These are phyloP conservation scores for Zizania latifolia DNA, from an alignment of 176 grass and related monocot genomes.

Conservation along the genomic window DNA sequence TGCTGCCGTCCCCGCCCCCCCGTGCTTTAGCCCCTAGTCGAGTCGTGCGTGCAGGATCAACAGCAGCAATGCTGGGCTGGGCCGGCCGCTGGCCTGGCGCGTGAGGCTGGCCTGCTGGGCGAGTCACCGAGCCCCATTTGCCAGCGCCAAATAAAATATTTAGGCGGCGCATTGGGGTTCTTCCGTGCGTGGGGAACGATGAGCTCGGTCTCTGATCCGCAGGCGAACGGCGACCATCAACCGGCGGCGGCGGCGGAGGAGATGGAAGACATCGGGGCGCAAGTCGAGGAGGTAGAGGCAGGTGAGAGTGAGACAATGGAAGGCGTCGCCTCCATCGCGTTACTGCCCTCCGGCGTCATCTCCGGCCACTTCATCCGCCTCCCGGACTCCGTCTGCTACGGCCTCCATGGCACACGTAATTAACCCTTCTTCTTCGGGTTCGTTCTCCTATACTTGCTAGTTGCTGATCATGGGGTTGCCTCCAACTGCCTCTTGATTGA, in stretches of 20 bases:
- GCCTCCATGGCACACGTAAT: constrained; percentile 86
- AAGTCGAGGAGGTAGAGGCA: constrained; percentile 27
- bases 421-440: background rate
- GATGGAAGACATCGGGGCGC: background rate
- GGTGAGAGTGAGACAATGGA: constrained; percentile 61
- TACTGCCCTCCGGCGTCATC: constrained; percentile 72
- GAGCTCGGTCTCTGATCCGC: constrained; percentile 25
- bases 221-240: constrained; percentile 4
- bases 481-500: background rate
- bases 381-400: constrained; percentile 72
- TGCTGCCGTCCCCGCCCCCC: too few relatives aligned
- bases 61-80: too few relatives aligned
- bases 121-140: too few relatives aligned
- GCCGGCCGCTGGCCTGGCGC: too few relatives aligned
- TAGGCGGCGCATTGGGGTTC: background rate
- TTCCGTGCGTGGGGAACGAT: background rate
- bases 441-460: background rate
- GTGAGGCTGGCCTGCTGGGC: too few relatives aligned
- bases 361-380: constrained; percentile 93
- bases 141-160: too few relatives aligned
- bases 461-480: background rate
- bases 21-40: too few relatives aligned
- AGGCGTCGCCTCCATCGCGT: constrained; percentile 88
- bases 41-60: too few relatives aligned
- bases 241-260: background rate